phyloP scores from a whole-genome alignment of 2,329 filamentous ascomycete genomes.

The Lecanicillium sp. region DNA sequence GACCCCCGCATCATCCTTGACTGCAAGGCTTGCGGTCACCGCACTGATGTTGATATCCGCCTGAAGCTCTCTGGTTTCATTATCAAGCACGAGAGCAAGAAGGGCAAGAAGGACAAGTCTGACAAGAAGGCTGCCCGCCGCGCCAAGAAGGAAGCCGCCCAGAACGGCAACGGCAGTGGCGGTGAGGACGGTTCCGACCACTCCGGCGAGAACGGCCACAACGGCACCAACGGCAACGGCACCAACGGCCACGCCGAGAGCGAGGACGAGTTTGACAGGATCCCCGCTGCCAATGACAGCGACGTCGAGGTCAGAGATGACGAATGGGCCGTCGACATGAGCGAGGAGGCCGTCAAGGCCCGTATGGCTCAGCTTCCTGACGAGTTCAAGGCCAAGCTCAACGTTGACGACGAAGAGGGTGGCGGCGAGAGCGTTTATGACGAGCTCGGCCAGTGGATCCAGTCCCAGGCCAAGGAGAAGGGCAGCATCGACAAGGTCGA shows the following conservation, averaged over 20 bases:
- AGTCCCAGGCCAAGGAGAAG: conserved; percentile 63
- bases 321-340: conserved; percentile 95
- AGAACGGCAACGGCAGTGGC: conserved; percentile 43
- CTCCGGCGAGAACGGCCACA: conserved; percentile 54
- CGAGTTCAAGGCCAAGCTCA: conserved; percentile 89
- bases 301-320: conserved; percentile 70
- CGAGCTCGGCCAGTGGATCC: conserved; percentile 88
- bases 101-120: conserved; percentile 97
- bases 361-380: conserved; percentile 89
- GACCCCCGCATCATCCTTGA: conserved; percentile 87
- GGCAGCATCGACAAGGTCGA: conserved; percentile 73
- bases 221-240: conserved; percentile 22
- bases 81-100: conserved; percentile 86
- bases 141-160: conserved; percentile 69
- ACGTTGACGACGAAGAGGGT: conserved; percentile 71
- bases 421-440: conserved; percentile 76
- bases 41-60: conserved; percentile 82
- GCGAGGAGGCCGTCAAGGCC: conserved; percentile 88
- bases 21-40: conserved; percentile 97
- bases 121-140: conserved; percentile 85
- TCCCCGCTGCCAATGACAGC: conserved; percentile 46
- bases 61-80: conserved; percentile 97
- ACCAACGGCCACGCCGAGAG: conserved; percentile 37
- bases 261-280: conserved; percentile 86
- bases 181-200: conserved; percentile 54